Base-by-base conservation (phyloP, 2,329 filamentous ascomycete species). In the Mariannaea elegans region DNA sequence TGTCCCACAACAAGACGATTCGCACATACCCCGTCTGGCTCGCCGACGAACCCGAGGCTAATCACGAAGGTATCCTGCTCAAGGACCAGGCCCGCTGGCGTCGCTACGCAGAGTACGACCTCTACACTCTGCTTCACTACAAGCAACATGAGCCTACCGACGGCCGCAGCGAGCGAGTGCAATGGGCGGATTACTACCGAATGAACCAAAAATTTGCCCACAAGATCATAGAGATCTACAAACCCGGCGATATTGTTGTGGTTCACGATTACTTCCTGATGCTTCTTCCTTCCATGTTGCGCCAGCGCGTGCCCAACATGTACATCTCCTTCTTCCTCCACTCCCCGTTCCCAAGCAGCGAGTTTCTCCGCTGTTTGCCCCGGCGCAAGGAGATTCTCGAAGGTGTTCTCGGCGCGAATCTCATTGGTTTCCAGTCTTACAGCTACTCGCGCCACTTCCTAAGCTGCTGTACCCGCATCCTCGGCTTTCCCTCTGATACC, bases 251-350 rank as follows among this genome's bases (percentile, higher is more conserved):
- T 75, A 88, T 98, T 55, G 88, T 98, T 61, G 87, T 97, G 75
- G 88, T 98, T 53, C 94, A 98, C 75, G 94, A 98, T 78, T 97
- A 97, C 76, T 94, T 97, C 73, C 86, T 98, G 46, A 88, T 98
- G 76, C 83, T 98, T 21, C 85, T 98, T 4, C 94, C 95, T 2
- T 93, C 89, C 77, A 88, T 98, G 80, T 81, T 98, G 59, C 90
- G 94, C 46, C 93, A 97, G 75, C 87, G 90, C 39, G 82, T 94
- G 16, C 92, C 93, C 4, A 92, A 93, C 75, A 92, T 97, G 77
- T 96, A 97, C 80, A 94, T 97, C 72, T 90, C 93, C 53, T 97
- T 97, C 81, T 98, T 93, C 81, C 82, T 98, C 45, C 94, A 98
- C 77, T 90, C 93, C 44, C 94, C 94, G 0, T 98, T 98, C 77